A percentile compares a stretch with the other conserved stretches of the same genome.
These are phyloP conservation scores for Rosa multiflora DNA, from an alignment of 306 rosid species.

Conservation along the genomic window DNA sequence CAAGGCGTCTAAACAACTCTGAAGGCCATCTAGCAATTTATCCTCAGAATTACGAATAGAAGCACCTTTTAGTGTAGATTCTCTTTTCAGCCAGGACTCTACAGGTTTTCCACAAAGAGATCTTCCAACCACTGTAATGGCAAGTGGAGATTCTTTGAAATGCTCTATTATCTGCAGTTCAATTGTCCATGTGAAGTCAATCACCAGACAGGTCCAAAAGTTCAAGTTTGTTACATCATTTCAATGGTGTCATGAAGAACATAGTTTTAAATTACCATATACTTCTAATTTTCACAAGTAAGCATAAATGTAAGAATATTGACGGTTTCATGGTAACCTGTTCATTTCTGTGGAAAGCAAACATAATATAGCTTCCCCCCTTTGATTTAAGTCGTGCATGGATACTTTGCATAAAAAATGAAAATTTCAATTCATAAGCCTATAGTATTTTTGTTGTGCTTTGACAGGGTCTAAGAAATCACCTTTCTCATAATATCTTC, in stretches of 20 bases:
- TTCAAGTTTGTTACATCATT: not conserved
- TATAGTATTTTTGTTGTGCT: too few relatives aligned
- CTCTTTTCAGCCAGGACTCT: constrained; percentile 35
- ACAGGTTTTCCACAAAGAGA: constrained; percentile 31
- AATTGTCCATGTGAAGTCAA: constrained; percentile 7
- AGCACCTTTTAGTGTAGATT: constrained; percentile 18
- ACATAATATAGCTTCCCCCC: not conserved
- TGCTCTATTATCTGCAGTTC: constrained; percentile 49
- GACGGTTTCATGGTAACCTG: not conserved
- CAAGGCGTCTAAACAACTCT: constrained; percentile 37
- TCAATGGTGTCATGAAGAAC: not conserved
- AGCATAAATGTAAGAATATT: not conserved
- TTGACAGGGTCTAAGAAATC: constrained; percentile 3
- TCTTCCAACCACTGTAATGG: constrained; percentile 22
- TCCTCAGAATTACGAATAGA: constrained; percentile 21
- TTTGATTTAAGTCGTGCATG: too few relatives aligned
- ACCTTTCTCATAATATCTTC: constrained; percentile 46
- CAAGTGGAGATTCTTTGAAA: constrained; percentile 54
- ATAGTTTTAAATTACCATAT: not conserved
- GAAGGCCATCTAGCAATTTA: constrained; percentile 32
- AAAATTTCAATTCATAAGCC: too few relatives aligned
- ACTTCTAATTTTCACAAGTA: not conserved
- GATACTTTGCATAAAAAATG: too few relatives aligned
- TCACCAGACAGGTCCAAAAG: not conserved
- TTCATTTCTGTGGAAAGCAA: not conserved